Conservation (phyloP, 1,139 yeast species). For the Hansenula anomala region DNA sequence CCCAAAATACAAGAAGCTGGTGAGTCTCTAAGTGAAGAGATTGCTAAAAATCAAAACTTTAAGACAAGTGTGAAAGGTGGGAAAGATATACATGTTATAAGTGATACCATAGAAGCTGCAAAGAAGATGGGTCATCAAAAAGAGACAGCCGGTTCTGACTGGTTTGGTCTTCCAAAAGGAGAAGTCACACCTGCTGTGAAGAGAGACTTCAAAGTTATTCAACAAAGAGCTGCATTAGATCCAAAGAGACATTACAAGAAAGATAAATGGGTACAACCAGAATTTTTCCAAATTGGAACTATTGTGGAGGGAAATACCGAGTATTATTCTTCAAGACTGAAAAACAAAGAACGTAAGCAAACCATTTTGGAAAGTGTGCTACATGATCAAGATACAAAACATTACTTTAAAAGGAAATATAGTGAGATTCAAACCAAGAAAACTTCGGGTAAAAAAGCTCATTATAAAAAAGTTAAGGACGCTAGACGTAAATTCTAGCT, state of each 20-base stretch:
- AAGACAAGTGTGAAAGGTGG: constrained; percentile 13
- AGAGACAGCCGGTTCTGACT: constrained; percentile 44
- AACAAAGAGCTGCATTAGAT: constrained; percentile 87
- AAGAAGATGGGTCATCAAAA: constrained; percentile 16
- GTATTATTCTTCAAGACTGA: constrained; percentile 65
- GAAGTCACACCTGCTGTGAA: constrained; percentile 68
- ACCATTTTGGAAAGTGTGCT: constrained; percentile 81
- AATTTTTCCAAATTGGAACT: constrained; percentile 85
- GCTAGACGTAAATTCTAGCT: constrained; percentile 47
- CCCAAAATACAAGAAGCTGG: constrained; percentile 16
- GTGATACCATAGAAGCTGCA: constrained; percentile 15
- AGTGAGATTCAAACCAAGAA: constrained; percentile 69
- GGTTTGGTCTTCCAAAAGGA: constrained; percentile 83
- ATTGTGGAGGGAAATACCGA: constrained; percentile 80
- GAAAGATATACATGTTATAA: constrained; percentile 13
- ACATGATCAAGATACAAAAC: constrained; percentile 62
- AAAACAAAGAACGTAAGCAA: constrained; percentile 66
- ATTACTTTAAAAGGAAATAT: constrained; percentile 83
- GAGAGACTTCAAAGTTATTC: constrained; percentile 72
- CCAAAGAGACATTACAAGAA: constrained; percentile 95
- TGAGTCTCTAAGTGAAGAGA: constrained; percentile 6
- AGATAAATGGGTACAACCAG: constrained; percentile 77
- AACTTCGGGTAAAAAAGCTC: constrained; percentile 71
- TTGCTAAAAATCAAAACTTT: not conserved
- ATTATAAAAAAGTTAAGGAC: constrained; percentile 60